A percentile compares a stretch with the other conserved stretches of the same genome.
phyloP scores from a whole-genome alignment of 2,329 filamentous ascomycete genomes.

The Blastomyces gilchristii region DNA sequence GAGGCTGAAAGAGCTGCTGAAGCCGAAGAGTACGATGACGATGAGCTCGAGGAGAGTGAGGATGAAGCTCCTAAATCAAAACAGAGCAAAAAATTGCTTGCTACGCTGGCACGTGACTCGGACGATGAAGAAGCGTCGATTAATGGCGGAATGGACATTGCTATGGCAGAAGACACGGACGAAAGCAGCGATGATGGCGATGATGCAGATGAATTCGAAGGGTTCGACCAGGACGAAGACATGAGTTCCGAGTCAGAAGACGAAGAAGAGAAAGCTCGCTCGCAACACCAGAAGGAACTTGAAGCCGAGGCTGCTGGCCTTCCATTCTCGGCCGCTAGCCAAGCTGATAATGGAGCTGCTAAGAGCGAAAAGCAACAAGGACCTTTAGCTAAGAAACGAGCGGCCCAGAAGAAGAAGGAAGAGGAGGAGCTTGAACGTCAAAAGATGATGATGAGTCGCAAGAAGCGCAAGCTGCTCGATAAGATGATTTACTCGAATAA shows the following conservation, averaged over 20 bases:
- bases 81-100: slow-evolving; percentile 29
- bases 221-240: slow-evolving; percentile 47
- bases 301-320: slow-evolving; percentile 79
- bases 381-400: slow-evolving; percentile 60
- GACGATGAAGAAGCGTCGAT: slow-evolving; percentile 32
- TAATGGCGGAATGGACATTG: slow-evolving; percentile 42
- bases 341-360: slow-evolving; percentile 45
- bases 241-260: slow-evolving; percentile 43
- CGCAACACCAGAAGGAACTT: slow-evolving; percentile 75
- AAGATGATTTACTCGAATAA: slow-evolving; percentile 96
- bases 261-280: slow-evolving; percentile 51
- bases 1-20: slow-evolving; percentile 67
- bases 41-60: slow-evolving; percentile 33
- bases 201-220: slow-evolving; percentile 36
- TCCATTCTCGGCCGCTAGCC: slow-evolving; percentile 36
- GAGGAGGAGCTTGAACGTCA: slow-evolving; percentile 82
- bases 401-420: slow-evolving; percentile 54
- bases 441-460: slow-evolving; percentile 97
- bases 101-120: slow-evolving; percentile 26
- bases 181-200: slow-evolving; percentile 40
- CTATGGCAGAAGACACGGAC: slow-evolving; percentile 36
- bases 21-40: slow-evolving; percentile 42
- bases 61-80: slow-evolving; percentile 26
- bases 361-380: slow-evolving; percentile 57
- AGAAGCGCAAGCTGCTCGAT: slow-evolving; percentile 94